Base-by-base conservation (phyloP, 495 filamentous ascomycete genomes). In the Penicillium soppii region DNA sequence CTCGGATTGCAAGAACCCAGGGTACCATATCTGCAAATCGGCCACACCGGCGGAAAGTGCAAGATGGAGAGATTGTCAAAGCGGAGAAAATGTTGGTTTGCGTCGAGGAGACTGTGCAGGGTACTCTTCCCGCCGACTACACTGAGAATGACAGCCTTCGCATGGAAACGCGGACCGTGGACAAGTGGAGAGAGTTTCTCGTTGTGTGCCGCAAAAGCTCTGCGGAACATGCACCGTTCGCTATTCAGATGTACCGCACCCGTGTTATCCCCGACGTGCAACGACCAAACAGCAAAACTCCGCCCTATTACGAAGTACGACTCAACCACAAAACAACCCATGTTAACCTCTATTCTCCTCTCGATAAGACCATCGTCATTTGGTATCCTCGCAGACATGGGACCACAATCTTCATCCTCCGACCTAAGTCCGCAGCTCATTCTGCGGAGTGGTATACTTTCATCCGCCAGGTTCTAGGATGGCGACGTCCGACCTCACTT, bases 371-470 rank as follows among this genome's bases (percentile, higher is more conserved):
- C 4, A 68, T 89, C 12, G 86, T 86, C 15, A 67, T 90, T 7
- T 90, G 86, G 85, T 61, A 75, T 23, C 78, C 80, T 16, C 69
- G 65, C 53, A 80, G 74, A 45, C 63, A 52, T 12, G 83, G 84
- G 13, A 86, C 81, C 7, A 76, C 70, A 46, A 86, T 90, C 37
- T 88, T 82, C 56, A 86, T 88, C 30, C 69, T 90, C 57, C 80
- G 83, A 15, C 78, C 87, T 4, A 78, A 82, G 16, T 88, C 86
- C 33, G 72, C 78, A 7, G 83, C 83, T 5, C 81, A 80, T 50
- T 78, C 83, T 17, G 79, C 85, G 22, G 87, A 90, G 57, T 90
- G 87, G 87, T 89, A 86, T 56, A 88, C 87, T 1, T 90, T 90
- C 51, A 67, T 90, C 12, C 73, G 78, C 8, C 77, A 82, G 29